Evolutionary conservation across 2,329 filamentous ascomycete genomes (phyloP).

Genomic region (Sordariomycetes sp.): DNA sequence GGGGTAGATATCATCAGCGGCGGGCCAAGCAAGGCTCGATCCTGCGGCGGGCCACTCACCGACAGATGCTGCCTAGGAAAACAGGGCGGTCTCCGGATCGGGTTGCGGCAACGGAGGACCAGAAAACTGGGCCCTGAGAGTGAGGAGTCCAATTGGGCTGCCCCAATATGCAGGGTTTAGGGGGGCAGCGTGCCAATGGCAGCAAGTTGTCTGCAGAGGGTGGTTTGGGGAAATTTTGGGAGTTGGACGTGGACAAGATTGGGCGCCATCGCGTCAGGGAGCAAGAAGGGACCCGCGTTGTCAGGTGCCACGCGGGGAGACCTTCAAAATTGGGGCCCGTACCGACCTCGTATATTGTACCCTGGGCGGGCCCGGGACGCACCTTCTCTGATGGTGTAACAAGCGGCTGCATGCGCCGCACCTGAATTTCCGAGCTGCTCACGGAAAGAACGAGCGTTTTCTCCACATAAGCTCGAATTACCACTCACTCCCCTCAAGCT

Average conservation of each 20-base stretch:
- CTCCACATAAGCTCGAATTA: neutral
- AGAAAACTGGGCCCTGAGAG: neutral
- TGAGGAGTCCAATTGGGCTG: neutral
- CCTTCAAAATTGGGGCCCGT: neutral
- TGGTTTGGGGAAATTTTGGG: slow-evolving; percentile 2
- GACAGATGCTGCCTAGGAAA: neutral
- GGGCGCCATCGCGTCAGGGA: slow-evolving; percentile 4
- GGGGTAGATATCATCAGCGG: neutral
- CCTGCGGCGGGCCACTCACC: neutral
- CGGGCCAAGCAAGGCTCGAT: neutral
- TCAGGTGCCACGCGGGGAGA: neutral
- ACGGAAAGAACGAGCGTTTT: no score
- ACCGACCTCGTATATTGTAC: no score
- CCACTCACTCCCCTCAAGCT: no score
- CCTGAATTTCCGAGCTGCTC: no score
- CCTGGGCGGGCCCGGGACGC: neutral
- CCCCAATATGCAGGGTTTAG: slow-evolving; percentile 1
- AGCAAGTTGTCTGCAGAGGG: neutral
- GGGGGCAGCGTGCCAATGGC: neutral
- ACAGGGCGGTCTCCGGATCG: neutral
- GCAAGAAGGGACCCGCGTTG: neutral
- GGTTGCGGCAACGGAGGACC: neutral
- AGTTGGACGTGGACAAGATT: slow-evolving; percentile 1
- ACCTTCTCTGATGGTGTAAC: neutral
- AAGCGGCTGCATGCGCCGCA: neutral